Evolutionary conservation across 306 rosid species (phyloP).

Genomic region (Canavalia gladiata): DNA sequence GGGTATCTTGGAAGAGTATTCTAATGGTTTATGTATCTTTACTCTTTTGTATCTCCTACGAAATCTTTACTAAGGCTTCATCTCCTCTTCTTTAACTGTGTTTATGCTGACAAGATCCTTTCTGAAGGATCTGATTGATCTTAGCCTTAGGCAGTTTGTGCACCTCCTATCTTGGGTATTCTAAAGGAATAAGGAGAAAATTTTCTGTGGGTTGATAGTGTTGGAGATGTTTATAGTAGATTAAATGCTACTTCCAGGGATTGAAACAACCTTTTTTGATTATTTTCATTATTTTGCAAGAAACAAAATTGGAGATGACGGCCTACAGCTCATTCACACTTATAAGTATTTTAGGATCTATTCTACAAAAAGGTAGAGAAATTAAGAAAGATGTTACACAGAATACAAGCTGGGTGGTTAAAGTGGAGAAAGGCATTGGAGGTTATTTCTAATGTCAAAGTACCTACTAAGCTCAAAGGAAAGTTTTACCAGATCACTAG

Average conservation of each 20-base stretch:
- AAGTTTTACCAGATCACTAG: too few relatives aligned
- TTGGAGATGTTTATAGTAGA: not conserved
- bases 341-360: too few relatives aligned
- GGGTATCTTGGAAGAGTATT: conserved; percentile 29
- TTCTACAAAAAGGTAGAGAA: too few relatives aligned
- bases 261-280: not conserved
- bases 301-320: too few relatives aligned
- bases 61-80: conserved; percentile 5
- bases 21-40: not conserved
- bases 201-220: conserved; percentile 12
- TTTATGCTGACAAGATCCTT: conserved; percentile 20
- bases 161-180: conserved; percentile 32
- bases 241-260: conserved; percentile 10
- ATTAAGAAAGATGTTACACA: too few relatives aligned
- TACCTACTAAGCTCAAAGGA: too few relatives aligned
- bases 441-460: too few relatives aligned
- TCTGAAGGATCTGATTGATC: conserved; percentile 28
- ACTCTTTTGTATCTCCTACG: not conserved
- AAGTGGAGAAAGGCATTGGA: too few relatives aligned
- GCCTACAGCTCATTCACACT: too few relatives aligned
- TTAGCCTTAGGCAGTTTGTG: not conserved
- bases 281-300: too few relatives aligned
- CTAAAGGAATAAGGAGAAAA: conserved; percentile 10
- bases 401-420: too few relatives aligned
- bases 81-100: conserved; percentile 17